Base-by-base conservation (phyloP, 2,329 filamentous ascomycete genomes). In the Trichoderma pleuroti region DNA sequence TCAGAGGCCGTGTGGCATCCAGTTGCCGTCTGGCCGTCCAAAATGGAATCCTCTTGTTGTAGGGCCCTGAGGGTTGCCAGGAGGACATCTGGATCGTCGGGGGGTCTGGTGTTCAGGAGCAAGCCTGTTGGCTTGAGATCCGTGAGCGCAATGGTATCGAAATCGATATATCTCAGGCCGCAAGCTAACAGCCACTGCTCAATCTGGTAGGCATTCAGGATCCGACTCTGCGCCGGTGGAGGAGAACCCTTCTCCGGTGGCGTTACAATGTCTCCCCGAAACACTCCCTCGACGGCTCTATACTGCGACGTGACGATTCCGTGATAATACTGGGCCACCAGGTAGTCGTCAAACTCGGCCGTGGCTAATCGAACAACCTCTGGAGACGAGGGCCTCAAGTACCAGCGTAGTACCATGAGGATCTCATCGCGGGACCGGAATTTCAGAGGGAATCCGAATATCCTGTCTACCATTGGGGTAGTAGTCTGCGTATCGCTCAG, bases 181-280 rank as follows among this genome's bases (percentile, higher is more conserved):
- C 65, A 68, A 60, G 65, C 54, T 36, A 60, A 52, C 0, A 68
- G 28, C 65, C 65, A 68, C 39, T 68, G 65, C 56, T 68, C 65
- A 11, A 68, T 68, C 65, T 68, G 56, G n/a, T 68, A 68, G 65
- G 54, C 56, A 8, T 68, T 68, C 21, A 68, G 16, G 4, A 68
- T 60, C 12, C 65, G 65, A 21, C 65, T 60, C 28, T 42, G 65
- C 3, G 39, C 9, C 8, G 39, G 26, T 8, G 65, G 52, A n/a
- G 49, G 24, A 46, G 65, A 28, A 1, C 14, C 26, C 3, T 11
- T 49, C 4, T 36, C 34, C 12, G 16, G 21, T 3, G 28, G 39
- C 46, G 46, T 8, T 12, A 60, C 4, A 11, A 11, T n/a, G 3
- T 57, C 34, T 36, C 56, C 54, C 5, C 21, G n/a, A 49, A 68